A percentile compares a stretch with the other conserved stretches of the same genome.
These are phyloP conservation scores for Xylaria sp. DNA, from an alignment of 2,329 filamentous ascomycete species.

Conservation along the genomic window DNA sequence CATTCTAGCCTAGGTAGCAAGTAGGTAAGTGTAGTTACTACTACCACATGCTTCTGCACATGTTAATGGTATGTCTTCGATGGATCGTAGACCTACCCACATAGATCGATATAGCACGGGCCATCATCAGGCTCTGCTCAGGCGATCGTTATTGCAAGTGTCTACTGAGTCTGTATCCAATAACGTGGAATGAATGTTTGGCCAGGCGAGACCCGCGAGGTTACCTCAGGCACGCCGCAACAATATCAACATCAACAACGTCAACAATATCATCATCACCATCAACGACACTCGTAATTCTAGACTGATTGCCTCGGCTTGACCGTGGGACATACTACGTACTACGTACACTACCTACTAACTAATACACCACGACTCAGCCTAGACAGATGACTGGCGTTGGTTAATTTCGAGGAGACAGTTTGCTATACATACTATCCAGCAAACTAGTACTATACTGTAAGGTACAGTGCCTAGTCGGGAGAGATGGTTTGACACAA, in stretches of 20 bases:
- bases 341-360: background rate
- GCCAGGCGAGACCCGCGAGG: slow-evolving; percentile 18
- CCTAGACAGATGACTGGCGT: slow-evolving; percentile 1
- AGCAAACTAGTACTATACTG: background rate
- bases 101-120: slow-evolving; percentile 6
- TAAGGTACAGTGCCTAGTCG: background rate
- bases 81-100: slow-evolving; percentile 1
- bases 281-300: background rate
- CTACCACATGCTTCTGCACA: background rate
- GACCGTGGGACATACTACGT: slow-evolving; percentile 11
- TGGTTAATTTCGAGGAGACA: background rate
- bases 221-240: background rate
- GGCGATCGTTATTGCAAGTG: background rate
- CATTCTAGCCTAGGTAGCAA: background rate
- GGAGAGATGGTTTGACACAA: background rate
- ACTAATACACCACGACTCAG: slow-evolving; percentile 7
- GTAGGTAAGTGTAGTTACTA: too few relatives aligned
- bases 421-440: background rate
- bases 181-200: background rate
- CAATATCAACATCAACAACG: background rate
- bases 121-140: slow-evolving; percentile 18
- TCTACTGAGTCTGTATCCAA: background rate
- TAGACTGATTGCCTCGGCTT: slow-evolving; percentile 3
- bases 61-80: slow-evolving; percentile 2
- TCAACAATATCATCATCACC: background rate